phyloP scores from a whole-genome alignment of 345 rosid species.

The Rhizophora apiculata region DNA sequence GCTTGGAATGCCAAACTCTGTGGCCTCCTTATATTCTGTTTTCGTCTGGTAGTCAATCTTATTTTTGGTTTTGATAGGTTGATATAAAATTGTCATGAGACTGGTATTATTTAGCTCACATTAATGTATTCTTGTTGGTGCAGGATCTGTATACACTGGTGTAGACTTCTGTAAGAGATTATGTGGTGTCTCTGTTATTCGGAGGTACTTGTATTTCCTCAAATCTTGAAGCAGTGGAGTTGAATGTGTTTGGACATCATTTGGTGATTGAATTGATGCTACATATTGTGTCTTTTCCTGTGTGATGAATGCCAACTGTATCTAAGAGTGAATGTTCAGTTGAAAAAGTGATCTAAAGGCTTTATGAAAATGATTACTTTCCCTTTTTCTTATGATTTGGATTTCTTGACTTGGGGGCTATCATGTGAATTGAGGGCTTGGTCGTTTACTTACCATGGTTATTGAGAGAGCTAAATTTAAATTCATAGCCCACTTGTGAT shows the following conservation, averaged over 20 bases:
- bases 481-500: neutral
- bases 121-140: constrained; percentile 11
- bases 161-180: constrained; percentile 98
- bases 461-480: neutral
- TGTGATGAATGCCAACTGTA: neutral
- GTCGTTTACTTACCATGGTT: neutral
- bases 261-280: too few relatives aligned
- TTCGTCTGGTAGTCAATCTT: too few relatives aligned
- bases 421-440: neutral
- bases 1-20: too few relatives aligned
- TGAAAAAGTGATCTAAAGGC: neutral
- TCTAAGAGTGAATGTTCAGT: neutral
- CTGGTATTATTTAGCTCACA: too few relatives aligned
- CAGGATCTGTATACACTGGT: constrained; percentile 96
- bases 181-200: constrained; percentile 94
- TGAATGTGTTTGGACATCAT: neutral
- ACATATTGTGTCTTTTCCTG: neutral
- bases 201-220: constrained; percentile 61
- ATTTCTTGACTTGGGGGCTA: too few relatives aligned
- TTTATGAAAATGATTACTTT: neutral
- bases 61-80: too few relatives aligned
- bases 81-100: too few relatives aligned
- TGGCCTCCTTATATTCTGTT: too few relatives aligned
- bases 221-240: constrained; percentile 6
- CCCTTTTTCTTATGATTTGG: neutral